Evolutionary conservation across 805 yeast species (phyloP).

Genomic region (Yamadazyma paraphyllophila): DNA sequence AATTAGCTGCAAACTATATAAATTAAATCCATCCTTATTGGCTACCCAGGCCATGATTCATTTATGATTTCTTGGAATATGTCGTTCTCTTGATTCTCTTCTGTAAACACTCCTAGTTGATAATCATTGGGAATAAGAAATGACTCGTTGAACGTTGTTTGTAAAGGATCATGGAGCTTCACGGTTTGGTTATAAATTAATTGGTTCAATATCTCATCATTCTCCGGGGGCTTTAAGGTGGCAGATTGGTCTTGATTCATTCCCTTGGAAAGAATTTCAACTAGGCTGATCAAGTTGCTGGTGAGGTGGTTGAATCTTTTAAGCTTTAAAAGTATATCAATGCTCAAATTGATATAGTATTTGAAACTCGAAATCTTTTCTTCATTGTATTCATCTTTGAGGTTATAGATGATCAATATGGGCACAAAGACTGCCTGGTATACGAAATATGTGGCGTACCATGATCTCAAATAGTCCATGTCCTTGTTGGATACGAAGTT

Average conservation of each 20-base stretch:
- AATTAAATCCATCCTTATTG: not conserved
- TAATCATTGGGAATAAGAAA: not conserved
- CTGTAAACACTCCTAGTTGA: not conserved
- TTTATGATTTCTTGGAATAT: not conserved
- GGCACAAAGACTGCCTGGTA: constrained; percentile 65
- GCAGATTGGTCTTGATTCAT: not conserved
- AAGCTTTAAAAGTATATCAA: not conserved
- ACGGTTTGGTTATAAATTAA: not conserved
- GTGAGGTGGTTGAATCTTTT: constrained; percentile 5
- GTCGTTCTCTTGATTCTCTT: not conserved
- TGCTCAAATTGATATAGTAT: constrained; percentile 3
- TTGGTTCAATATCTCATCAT: constrained; percentile 3
- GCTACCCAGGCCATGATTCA: not conserved
- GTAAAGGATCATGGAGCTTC: constrained; percentile 2
- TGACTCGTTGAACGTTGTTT: not conserved
- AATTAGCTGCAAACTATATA: not conserved
- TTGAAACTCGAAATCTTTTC: constrained; percentile 3
- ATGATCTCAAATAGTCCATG: constrained; percentile 49
- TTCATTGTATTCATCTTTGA: not conserved
- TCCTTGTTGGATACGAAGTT: constrained; percentile 28
- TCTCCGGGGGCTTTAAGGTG: not conserved
- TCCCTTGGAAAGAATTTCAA: constrained; percentile 7
- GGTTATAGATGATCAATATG: constrained; percentile 19
- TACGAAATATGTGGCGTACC: constrained; percentile 64
- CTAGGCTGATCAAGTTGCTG: constrained; percentile 7